A percentile compares a stretch with the other conserved stretches of the same genome.
Conservation (phyloP, 2,329 filamentous ascomycete species). For the Pseudocercospora macadamiae region DNA sequence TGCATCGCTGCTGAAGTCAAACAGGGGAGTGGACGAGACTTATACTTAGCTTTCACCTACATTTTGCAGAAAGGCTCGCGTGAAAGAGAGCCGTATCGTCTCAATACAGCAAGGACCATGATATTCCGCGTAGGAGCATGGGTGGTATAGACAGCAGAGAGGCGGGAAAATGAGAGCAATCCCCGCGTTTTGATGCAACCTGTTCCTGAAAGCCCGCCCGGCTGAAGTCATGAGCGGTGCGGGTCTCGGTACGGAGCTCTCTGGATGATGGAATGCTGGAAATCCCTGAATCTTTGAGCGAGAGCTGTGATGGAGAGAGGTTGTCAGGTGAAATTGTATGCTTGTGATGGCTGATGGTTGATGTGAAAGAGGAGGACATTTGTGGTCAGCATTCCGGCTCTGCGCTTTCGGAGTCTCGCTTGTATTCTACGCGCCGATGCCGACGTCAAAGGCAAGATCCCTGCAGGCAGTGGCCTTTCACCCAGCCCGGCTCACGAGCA, state of each 20-base stretch:
- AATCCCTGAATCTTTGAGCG: neutral
- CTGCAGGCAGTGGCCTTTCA: neutral
- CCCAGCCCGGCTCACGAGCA: too few species aligned
- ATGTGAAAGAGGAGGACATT: neutral
- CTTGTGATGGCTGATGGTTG: neutral
- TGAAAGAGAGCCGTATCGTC: constrained; percentile 1
- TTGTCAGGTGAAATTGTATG: neutral
- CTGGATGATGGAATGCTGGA: neutral
- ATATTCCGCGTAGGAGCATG: constrained; percentile 1
- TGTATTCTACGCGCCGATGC: too few species aligned
- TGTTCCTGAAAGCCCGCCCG: constrained; percentile 17
- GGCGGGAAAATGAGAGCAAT: constrained; percentile 15
- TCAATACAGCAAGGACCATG: constrained; percentile 10
- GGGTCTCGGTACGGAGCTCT: neutral
- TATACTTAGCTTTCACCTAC: constrained; percentile 8
- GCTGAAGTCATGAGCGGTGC: constrained; percentile 4
- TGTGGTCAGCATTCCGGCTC: neutral
- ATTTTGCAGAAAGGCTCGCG: constrained; percentile 7
- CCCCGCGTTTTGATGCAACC: constrained; percentile 20
- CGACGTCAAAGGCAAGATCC: too few species aligned
- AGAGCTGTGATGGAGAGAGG: neutral
- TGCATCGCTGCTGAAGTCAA: neutral
- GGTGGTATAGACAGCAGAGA: neutral
- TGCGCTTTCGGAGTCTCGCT: too few species aligned
- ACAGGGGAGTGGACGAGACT: neutral